Evolutionary conservation across 257 asterid genomes (phyloP).

Genomic region (Penstemon barbatus): DNA sequence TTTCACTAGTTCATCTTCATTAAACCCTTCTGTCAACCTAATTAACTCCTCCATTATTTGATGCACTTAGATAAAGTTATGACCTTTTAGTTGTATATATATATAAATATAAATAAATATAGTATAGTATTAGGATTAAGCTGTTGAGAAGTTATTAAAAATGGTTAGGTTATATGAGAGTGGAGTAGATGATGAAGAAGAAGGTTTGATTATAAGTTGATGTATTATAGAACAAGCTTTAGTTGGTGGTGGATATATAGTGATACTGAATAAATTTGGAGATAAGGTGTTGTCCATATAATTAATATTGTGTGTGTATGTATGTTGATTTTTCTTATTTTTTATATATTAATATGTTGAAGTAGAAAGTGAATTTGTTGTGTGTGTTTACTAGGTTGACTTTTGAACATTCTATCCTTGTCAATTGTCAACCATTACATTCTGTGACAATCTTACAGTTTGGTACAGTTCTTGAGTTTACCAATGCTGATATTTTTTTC

Average conservation of each 20-base stretch:
- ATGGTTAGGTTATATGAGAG: constrained; percentile 46
- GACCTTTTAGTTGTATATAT: constrained; percentile 11
- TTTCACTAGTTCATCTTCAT: constrained; percentile 50
- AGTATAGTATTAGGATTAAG: not conserved
- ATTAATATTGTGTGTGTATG: constrained; percentile 16
- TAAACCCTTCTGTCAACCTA: constrained; percentile 18
- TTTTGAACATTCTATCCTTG: constrained; percentile 26
- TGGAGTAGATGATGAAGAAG: constrained; percentile 82
- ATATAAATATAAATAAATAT: not conserved
- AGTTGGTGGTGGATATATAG: constrained; percentile 45
- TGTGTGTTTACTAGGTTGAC: constrained; percentile 42
- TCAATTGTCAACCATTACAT: constrained; percentile 32
- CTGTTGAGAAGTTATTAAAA: not conserved
- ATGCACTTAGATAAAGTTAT: not conserved
- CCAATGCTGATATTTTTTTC: not conserved
- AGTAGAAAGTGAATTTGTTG: constrained; percentile 13
- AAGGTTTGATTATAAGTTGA: constrained; percentile 35
- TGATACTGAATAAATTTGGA: constrained; percentile 34
- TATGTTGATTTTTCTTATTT: not conserved
- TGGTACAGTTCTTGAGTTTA: not conserved
- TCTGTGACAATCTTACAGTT: constrained; percentile 9
- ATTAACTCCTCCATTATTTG: constrained; percentile 51
- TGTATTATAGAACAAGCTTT: constrained; percentile 31
- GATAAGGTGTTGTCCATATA: constrained; percentile 34
- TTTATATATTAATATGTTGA: not conserved